phyloP scores from a whole-genome alignment of 306 rosid genomes.

The Herpetospermum pedunculosum region DNA sequence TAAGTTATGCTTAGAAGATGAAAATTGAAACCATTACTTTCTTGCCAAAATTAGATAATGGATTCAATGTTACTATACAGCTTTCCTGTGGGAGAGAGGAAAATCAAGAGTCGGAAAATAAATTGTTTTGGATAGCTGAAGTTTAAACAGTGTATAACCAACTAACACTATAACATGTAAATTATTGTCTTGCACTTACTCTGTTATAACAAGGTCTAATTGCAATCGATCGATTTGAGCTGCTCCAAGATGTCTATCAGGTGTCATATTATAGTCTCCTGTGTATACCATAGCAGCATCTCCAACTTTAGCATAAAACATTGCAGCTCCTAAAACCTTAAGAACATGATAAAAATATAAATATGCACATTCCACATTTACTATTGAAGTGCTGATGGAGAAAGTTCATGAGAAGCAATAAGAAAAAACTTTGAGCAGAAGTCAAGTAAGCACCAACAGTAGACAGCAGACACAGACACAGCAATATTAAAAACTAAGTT shows the following conservation, averaged over 20 bases:
- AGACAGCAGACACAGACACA: neutral
- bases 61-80: neutral
- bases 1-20: neutral
- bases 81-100: neutral
- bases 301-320: conserved; percentile 96
- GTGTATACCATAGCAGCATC: conserved; percentile 77
- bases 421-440: neutral
- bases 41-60: neutral
- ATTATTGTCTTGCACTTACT: conserved; percentile 28
- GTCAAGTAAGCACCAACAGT: neutral
- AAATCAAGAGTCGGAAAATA: neutral
- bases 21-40: neutral
- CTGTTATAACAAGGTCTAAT: conserved; percentile 88
- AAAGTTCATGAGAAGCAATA: neutral
- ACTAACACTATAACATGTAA: neutral
- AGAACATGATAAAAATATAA: conserved; percentile 14
- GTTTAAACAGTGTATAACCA: neutral
- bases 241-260: conserved; percentile 95
- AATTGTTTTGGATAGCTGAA: neutral
- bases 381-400: neutral
- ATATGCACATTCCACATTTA: neutral
- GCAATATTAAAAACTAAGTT: neutral
- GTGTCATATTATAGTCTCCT: conserved; percentile 96
- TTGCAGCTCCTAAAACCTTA: conserved; percentile 93
- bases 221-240: conserved; percentile 83